These are phyloP conservation scores for Sporothrix curviconia DNA, from an alignment of 2,329 filamentous ascomycete genomes.

Conservation along the genomic window DNA sequence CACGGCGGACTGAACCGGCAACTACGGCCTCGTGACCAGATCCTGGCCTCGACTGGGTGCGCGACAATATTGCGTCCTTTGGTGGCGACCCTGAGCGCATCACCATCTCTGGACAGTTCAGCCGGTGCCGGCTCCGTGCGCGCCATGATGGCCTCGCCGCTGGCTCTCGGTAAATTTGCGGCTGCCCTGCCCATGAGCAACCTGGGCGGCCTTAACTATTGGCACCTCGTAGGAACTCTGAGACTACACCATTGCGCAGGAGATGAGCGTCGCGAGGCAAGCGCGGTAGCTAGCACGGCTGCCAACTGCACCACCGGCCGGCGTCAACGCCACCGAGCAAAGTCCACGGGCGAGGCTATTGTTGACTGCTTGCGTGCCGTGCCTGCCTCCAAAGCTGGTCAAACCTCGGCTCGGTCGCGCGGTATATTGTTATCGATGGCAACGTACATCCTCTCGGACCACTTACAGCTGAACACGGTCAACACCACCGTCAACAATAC, in stretches of 20 bases:
- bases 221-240: slow-evolving; percentile 51
- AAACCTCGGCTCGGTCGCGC: slow-evolving; percentile 35
- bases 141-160: slow-evolving; percentile 42
- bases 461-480: slow-evolving; percentile 37
- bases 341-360: slow-evolving; percentile 29
- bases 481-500: slow-evolving; percentile 32
- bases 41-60: slow-evolving; percentile 45
- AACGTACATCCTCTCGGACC: slow-evolving; percentile 43
- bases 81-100: slow-evolving; percentile 52
- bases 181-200: slow-evolving; percentile 39
- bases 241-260: slow-evolving; percentile 49
- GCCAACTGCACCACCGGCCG: slow-evolving; percentile 43
- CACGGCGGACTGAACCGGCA: slow-evolving; percentile 42
- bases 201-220: slow-evolving; percentile 41
- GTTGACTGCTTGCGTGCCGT: slow-evolving; percentile 47
- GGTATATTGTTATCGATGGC: slow-evolving; percentile 53
- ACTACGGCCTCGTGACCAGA: slow-evolving; percentile 43
- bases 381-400: slow-evolving; percentile 34
- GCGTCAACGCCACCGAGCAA: slow-evolving; percentile 28
- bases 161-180: slow-evolving; percentile 40
- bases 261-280: slow-evolving; percentile 41
- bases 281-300: slow-evolving; percentile 43
- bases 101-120: slow-evolving; percentile 49
- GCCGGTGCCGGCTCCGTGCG: slow-evolving; percentile 48
- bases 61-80: slow-evolving; percentile 45